Percentiles rank a stretch among this genome's conserved stretches.
Evolutionary conservation across 768 basidiomycete genomes (phyloP).

Genomic region (Pleurotus platypus): DNA sequence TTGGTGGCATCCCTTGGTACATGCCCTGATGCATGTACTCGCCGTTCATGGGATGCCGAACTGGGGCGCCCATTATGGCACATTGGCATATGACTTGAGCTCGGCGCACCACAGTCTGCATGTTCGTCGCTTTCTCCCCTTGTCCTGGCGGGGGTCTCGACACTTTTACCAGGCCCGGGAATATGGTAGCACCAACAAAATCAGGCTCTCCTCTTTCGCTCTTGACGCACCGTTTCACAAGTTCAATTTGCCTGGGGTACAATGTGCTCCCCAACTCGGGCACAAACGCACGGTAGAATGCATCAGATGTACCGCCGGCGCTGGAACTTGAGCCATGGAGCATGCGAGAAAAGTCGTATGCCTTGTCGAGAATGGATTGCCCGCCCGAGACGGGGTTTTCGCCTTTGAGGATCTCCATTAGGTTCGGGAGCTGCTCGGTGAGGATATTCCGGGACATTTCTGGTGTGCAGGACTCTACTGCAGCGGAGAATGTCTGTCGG

Average conservation of each 20-base stretch:
- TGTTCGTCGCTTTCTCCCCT: conserved; percentile 37
- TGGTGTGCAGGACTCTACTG: conserved; percentile 72
- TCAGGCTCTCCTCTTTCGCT: conserved; percentile 74
- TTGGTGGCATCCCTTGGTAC: not conserved
- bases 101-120: conserved; percentile 74
- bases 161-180: conserved; percentile 86
- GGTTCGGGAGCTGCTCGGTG: conserved; percentile 65
- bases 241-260: conserved; percentile 77
- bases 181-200: conserved; percentile 76
- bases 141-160: conserved; percentile 40
- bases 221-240: conserved; percentile 76
- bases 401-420: conserved; percentile 49
- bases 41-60: not conserved
- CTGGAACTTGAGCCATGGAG: conserved; percentile 66
- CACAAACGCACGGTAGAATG: conserved; percentile 84
- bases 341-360: conserved; percentile 82
- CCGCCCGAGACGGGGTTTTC: conserved; percentile 42
- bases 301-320: conserved; percentile 45
- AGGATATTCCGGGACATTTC: conserved; percentile 69
- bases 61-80: conserved; percentile 45
- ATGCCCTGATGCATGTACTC: not conserved
- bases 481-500: conserved; percentile 84
- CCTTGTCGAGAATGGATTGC: conserved; percentile 62
- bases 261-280: conserved; percentile 76
- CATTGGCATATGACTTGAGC: conserved; percentile 89